Evolutionary conservation across 345 rosid species (phyloP).

Genomic region (Brassica carinata): DNA sequence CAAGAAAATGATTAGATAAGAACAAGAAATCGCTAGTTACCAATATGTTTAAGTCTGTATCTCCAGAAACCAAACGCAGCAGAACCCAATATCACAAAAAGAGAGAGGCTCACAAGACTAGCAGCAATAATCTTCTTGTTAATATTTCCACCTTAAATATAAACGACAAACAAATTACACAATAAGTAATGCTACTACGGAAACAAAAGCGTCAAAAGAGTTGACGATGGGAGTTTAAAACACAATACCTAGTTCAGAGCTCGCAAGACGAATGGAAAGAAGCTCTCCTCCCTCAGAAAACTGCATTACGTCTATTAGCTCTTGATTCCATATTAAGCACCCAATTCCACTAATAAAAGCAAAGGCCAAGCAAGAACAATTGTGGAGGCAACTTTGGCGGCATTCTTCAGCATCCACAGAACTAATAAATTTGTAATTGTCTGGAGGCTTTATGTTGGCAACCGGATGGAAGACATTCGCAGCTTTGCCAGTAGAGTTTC

Average conservation of each 20-base stretch:
- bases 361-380: constrained; percentile 39
- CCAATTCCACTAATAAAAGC: constrained; percentile 15
- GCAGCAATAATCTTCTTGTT: constrained; percentile 8
- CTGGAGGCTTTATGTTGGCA: constrained; percentile 27
- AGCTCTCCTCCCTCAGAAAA: background rate
- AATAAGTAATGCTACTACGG: background rate
- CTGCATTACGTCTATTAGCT: constrained; percentile 7
- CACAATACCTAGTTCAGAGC: constrained; percentile 22
- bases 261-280: constrained; percentile 28
- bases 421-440: background rate
- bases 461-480: constrained; percentile 5
- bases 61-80: constrained; percentile 13
- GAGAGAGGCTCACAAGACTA: constrained; percentile 1
- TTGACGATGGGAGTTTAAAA: too few species aligned
- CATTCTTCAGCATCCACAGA: background rate
- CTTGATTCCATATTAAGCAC: constrained; percentile 20
- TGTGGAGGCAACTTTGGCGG: constrained; percentile 5
- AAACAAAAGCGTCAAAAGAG: background rate
- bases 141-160: constrained; percentile 19
- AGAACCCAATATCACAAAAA: constrained; percentile 11
- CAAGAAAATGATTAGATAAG: too few species aligned
- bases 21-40: background rate
- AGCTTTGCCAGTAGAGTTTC: constrained; percentile 1
- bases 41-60: background rate
- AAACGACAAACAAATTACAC: background rate